A percentile compares a stretch with the other conserved stretches of the same genome.
Conservation (phyloP, 2,329 filamentous ascomycete genomes). For the Proliferodiscus dingleyae region DNA sequence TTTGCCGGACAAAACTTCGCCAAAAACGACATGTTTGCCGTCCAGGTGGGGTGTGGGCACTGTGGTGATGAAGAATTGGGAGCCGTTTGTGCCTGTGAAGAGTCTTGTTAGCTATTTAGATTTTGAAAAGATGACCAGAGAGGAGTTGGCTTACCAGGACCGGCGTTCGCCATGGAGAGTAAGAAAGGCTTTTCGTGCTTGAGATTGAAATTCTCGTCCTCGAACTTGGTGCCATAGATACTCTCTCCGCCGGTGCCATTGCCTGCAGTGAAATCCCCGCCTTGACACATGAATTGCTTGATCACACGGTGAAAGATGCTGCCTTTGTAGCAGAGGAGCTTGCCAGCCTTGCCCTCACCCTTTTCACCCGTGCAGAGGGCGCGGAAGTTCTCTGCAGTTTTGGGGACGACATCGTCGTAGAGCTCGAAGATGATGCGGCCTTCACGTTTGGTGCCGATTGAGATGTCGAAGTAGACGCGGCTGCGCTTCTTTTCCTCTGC, state of each 20-base stretch:
- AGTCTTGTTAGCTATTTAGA: constrained; percentile 7
- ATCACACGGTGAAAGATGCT: constrained; percentile 94
- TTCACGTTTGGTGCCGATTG: constrained; percentile 66
- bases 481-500: constrained; percentile 38
- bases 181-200: constrained; percentile 93
- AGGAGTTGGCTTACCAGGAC: constrained; percentile 59
- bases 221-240: constrained; percentile 96
- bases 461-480: constrained; percentile 91
- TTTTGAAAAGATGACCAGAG: neutral
- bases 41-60: constrained; percentile 93
- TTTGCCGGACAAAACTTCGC: constrained; percentile 89
- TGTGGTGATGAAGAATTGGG: constrained; percentile 97
- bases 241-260: constrained; percentile 95
- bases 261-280: constrained; percentile 91
- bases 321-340: constrained; percentile 88
- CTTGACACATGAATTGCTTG: constrained; percentile 98
- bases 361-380: constrained; percentile 93
- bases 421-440: constrained; percentile 87
- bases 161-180: constrained; percentile 96
- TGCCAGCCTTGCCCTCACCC: constrained; percentile 73
- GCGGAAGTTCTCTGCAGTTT: constrained; percentile 96
- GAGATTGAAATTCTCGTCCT: constrained; percentile 89
- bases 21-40: constrained; percentile 95
- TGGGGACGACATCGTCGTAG: constrained; percentile 72
- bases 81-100: constrained; percentile 79